Percentiles rank a stretch among this genome's conserved stretches.
phyloP scores from a whole-genome alignment of 257 asterid genomes.

The Salvia miltiorrhiza region DNA sequence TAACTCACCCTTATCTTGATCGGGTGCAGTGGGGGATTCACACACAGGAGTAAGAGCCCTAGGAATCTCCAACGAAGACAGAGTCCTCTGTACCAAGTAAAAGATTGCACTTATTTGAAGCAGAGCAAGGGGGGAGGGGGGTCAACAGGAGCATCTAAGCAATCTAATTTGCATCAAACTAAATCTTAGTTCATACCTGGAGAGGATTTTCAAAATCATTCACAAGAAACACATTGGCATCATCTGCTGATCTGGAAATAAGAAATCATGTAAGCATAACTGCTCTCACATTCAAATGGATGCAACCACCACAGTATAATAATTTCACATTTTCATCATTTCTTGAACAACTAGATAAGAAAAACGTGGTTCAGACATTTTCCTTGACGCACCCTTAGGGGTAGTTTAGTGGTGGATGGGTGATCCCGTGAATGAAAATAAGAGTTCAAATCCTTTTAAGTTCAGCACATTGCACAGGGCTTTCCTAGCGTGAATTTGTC shows the following conservation, averaged over 20 bases:
- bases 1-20: constrained; percentile 38
- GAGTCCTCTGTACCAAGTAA: constrained; percentile 57
- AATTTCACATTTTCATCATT: neutral
- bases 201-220: constrained; percentile 91
- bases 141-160: neutral
- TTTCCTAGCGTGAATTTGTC: neutral
- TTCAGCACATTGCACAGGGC: neutral
- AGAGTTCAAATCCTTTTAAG: neutral
- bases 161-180: neutral
- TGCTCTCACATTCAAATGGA: neutral
- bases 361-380: neutral
- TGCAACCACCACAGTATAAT: neutral
- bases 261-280: constrained; percentile 10
- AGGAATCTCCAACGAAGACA: constrained; percentile 93
- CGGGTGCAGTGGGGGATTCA: constrained; percentile 41
- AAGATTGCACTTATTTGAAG: constrained; percentile 11
- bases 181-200: constrained; percentile 56
- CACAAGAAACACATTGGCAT: constrained; percentile 91
- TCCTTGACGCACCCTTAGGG: neutral
- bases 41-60: constrained; percentile 53
- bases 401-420: neutral
- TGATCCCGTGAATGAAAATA: neutral
- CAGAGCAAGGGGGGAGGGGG: neutral
- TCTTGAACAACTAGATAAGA: neutral
- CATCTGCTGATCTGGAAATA: constrained; percentile 87